Evolutionary conservation across 257 asterid genomes (phyloP), one percentile per base, ranked within the genome.

Genomic region (Avicennia marina): DNA sequence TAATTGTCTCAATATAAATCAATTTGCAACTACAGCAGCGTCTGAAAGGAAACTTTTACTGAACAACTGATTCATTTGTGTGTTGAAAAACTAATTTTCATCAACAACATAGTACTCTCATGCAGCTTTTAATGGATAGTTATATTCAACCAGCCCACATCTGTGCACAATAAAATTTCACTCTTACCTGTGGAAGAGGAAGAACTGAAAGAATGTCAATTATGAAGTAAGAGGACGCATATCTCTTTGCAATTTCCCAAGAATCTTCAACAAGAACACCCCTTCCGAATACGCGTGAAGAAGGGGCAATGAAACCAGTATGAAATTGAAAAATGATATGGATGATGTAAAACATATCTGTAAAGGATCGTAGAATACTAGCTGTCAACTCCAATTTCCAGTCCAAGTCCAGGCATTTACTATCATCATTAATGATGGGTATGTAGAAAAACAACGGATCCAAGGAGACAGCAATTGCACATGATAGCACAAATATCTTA

Each of bases 271-370:
- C 95, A 60, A 93, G 74, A 75, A 89, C 94, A 7, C 99, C 99
- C 82, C 99, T 82, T 68, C 99, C 99, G 62, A 93, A 93, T 52
- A 93, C 99, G 60, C 99, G 95, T 0, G 99, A 93, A 36, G 90
- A 75, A 53, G 97, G 99, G 57, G 97, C 95, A 56, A 93, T 89
- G 68, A 89, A 93, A 43, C 99, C 96, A 24, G 97, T 89, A 34
- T 81, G 99, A 50, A 93, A 93, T 56, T 93, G 97, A 54, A 93
- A 87, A 76, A 93, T 75, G 62, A 93, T 89, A 68, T 89, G 99
- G 56, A 87, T 73, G 27, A 89, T 64, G 84, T 93, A 89, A 68
- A 93, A 89, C 32, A 86, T 64, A 77, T 93, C 99, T 4, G 96
- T 89, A 68, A 89, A 75, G 59, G 94, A 84, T 50, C 99, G 87